Evolutionary conservation across 805 yeast species (phyloP).

Genomic region (Candida ulmi): DNA sequence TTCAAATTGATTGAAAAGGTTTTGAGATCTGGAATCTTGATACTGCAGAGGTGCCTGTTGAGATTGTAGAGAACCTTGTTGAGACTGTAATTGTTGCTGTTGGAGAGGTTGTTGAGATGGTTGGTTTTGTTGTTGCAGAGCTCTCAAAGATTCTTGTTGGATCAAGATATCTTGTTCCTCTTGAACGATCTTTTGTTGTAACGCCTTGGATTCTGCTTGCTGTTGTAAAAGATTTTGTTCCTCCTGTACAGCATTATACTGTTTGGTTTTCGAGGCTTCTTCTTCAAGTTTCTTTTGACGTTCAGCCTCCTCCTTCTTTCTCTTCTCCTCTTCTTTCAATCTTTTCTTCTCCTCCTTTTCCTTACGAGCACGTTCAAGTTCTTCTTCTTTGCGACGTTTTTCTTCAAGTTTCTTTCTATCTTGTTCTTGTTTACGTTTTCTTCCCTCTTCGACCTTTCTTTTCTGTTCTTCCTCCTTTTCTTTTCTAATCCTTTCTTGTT

Average conservation of each 20-base stretch:
- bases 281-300: slow-evolving; percentile 27
- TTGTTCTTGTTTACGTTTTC: slow-evolving; percentile 31
- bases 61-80: neutral
- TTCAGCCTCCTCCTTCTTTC: slow-evolving; percentile 27
- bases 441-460: slow-evolving; percentile 38
- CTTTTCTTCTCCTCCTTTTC: slow-evolving; percentile 22
- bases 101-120: slow-evolving; percentile 1
- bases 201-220: neutral
- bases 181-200: neutral
- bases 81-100: slow-evolving; percentile 1
- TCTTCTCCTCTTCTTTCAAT: slow-evolving; percentile 33
- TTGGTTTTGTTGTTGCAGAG: slow-evolving; percentile 1
- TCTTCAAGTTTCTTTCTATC: slow-evolving; percentile 37
- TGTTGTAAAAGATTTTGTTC: neutral
- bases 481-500: slow-evolving; percentile 33
- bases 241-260: too few species aligned
- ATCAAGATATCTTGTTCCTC: neutral
- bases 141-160: neutral
- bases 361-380: slow-evolving; percentile 30
- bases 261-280: neutral
- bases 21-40: neutral
- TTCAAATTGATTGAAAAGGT: slow-evolving; percentile 1
- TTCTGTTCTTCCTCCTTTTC: slow-evolving; percentile 31
- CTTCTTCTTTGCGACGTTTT: slow-evolving; percentile 30
- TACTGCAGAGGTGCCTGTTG: neutral